phyloP scores from a whole-genome alignment of 2,329 filamentous ascomycete genomes.

The Pseudomassariella vexata region DNA sequence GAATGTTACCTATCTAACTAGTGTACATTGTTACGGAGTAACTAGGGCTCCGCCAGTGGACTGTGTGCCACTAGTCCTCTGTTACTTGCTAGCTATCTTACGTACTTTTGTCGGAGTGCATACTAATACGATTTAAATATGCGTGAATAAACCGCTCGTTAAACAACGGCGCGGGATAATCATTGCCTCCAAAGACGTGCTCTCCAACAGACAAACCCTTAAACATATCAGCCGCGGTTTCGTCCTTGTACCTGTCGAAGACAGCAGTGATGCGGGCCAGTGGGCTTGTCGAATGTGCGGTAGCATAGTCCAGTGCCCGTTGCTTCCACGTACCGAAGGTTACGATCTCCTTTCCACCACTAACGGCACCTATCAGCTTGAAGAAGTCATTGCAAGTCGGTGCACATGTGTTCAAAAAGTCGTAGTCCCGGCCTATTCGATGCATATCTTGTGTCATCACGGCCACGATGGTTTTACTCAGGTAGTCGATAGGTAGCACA shows the following conservation, averaged over 20 bases:
- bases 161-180: slow-evolving; percentile 15
- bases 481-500: slow-evolving; percentile 22
- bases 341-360: slow-evolving; percentile 12
- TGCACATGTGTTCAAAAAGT: slow-evolving; percentile 18
- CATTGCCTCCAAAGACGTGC: slow-evolving; percentile 15
- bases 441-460: slow-evolving; percentile 16
- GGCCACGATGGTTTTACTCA: slow-evolving; percentile 17
- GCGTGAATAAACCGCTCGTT: slow-evolving; percentile 10
- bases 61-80: no score
- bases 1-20: no score
- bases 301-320: slow-evolving; percentile 15
- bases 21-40: no score
- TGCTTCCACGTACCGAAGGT: slow-evolving; percentile 18
- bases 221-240: slow-evolving; percentile 18
- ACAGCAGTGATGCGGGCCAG: slow-evolving; percentile 20
- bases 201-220: slow-evolving; percentile 15
- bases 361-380: slow-evolving; percentile 10
- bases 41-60: no score
- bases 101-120: no score
- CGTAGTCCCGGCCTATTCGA: slow-evolving; percentile 17
- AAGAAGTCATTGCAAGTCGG: slow-evolving; percentile 19
- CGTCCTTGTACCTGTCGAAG: slow-evolving; percentile 17
- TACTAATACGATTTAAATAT: slow-evolving; percentile 9
- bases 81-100: no score
- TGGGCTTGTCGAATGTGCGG: slow-evolving; percentile 11